Evolutionary conservation across 441 rosid genomes (phyloP).

Genomic region (Omphalea diandra): DNA sequence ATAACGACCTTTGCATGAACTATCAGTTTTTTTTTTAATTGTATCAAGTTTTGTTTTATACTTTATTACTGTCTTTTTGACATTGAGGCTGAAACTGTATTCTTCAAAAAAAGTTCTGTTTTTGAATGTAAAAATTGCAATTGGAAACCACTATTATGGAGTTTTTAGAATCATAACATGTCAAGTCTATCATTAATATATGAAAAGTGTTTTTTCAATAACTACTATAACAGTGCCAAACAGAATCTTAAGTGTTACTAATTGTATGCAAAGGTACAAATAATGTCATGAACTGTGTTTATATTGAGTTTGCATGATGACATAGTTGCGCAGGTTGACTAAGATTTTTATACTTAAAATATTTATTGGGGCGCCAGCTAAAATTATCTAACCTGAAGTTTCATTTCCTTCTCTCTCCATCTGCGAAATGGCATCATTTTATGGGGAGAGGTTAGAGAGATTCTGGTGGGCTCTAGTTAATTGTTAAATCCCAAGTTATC

Average conservation of each 20-base stretch:
- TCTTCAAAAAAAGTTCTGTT: background rate
- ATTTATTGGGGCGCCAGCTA: background rate
- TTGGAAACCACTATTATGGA: background rate
- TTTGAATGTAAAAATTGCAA: background rate
- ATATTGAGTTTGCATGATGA: constrained; percentile 5
- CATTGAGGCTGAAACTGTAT: background rate
- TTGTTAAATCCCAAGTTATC: background rate
- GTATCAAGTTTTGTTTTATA: background rate
- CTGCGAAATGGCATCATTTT: background rate
- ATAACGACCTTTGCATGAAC: constrained; percentile 5
- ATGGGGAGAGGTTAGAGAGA: background rate
- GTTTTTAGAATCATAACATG: background rate
- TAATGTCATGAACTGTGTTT: too few species aligned
- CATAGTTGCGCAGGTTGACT: constrained; percentile 1
- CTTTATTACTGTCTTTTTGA: background rate
- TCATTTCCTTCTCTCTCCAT: background rate
- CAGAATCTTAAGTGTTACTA: background rate
- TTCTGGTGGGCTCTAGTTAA: constrained; percentile 1
- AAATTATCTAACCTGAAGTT: background rate
- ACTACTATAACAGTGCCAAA: background rate
- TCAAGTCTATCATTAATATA: background rate
- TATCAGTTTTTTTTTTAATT: background rate
- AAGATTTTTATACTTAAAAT: background rate
- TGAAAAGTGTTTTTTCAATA: background rate
- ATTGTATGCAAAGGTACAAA: too few species aligned